These are phyloP conservation scores for Pythium aphanidermatum DNA, from an alignment of 352 stramenopile genomes.

Conservation along the genomic window DNA sequence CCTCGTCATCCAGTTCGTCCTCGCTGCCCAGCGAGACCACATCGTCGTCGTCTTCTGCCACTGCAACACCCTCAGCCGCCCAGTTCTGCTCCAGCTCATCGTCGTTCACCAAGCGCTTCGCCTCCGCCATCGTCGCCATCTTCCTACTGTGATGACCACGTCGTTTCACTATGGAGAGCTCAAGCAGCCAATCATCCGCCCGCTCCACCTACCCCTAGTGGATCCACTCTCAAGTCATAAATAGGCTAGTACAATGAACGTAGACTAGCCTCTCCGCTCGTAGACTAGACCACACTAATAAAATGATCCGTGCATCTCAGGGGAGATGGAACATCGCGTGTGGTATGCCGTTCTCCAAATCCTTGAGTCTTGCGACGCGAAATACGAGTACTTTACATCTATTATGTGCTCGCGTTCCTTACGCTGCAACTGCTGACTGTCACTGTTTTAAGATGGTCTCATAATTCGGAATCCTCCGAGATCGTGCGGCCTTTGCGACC, in stretches of 20 bases:
- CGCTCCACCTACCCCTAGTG: slow-evolving; percentile 16
- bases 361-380: too few relatives aligned
- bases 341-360: too few relatives aligned
- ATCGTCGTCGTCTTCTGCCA: slow-evolving; percentile 24
- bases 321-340: too few relatives aligned
- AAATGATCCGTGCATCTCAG: background rate
- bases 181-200: slow-evolving; percentile 23
- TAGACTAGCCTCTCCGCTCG: too few relatives aligned
- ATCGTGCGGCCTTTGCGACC: slow-evolving; percentile 5
- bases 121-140: background rate
- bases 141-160: background rate
- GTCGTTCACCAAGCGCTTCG: slow-evolving; percentile 19
- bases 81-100: slow-evolving; percentile 35
- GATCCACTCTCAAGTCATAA: slow-evolving; percentile 4
- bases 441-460: background rate
- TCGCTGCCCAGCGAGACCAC: slow-evolving; percentile 64
- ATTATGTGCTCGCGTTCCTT: too few relatives aligned
- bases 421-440: too few relatives aligned
- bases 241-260: background rate
- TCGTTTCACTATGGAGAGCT: slow-evolving; percentile 17
- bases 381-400: too few relatives aligned
- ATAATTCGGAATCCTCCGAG: slow-evolving; percentile 2
- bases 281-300: background rate
- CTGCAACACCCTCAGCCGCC: slow-evolving; percentile 17
- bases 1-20: slow-evolving; percentile 79